Evolutionary conservation across 345 rosid species (phyloP), one percentile per base, ranked within the genome.

Genomic region (Raphanus sativus): DNA sequence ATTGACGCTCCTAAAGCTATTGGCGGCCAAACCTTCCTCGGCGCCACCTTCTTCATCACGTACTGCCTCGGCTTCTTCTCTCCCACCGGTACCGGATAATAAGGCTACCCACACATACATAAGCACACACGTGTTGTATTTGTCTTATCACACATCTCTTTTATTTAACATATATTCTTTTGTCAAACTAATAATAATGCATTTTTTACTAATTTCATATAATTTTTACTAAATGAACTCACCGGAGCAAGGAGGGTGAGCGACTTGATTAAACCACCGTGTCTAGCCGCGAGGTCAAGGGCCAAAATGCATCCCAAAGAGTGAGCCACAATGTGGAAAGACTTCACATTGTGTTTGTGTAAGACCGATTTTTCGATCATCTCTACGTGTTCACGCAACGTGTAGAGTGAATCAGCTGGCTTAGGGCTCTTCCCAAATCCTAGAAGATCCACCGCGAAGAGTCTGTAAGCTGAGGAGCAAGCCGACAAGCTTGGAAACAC

Each of bases 301-400:
- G 98, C 99, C 82, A 95, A 80, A 75, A 95, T 89, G 91, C 99
- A 95, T 68, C 99, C 99, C 72, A 95, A 83, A 21, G 99, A 95
- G 83, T 95, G 99, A 71, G 97, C 99, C 63, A 95, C 98, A 25
- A 95, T 84, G 86, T 93, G 99, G 83, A 93, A 91, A 16, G 97
- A 89, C 83, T 85, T 88, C 9, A 95, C 94, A 54, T 88, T 74
- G 83, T 91, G 81, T 5, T 85, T 81, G 48, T 83, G 81, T 17
- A 88, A 80, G 45, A 90, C 95, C 1, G 92, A 88, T 55, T 84
- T 87, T 67, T 93, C 99, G 30, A 93, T 96, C 97, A 89, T 93
- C 42, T 93, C 98, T 36, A 96, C 40, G 67, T 96, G 99, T 70
- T 96, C 99, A 73, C 80, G 86, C 12, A 93, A 75, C 0, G 99